phyloP scores from a whole-genome alignment of 2,329 filamentous ascomycete genomes.

The Tricladium varicosporioides region DNA sequence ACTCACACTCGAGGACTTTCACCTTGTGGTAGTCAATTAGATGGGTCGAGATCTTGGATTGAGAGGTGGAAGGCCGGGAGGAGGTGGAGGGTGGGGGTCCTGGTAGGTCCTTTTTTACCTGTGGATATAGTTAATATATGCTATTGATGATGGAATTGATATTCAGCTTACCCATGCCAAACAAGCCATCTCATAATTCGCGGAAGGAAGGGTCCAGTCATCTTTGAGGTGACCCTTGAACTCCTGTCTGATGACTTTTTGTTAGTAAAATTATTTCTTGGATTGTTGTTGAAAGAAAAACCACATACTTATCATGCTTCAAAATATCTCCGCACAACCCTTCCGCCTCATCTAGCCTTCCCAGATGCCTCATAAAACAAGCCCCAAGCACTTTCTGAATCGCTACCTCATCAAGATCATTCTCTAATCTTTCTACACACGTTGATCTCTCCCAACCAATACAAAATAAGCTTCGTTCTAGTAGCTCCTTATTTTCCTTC shows the following conservation, averaged over 20 bases:
- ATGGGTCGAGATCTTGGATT: constrained; percentile 19
- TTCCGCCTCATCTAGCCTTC: constrained; percentile 63
- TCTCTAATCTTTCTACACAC: constrained; percentile 45
- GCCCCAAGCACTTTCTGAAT: constrained; percentile 66
- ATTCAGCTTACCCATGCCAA: constrained; percentile 38
- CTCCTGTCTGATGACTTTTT: constrained; percentile 38
- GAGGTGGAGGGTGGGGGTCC: constrained; percentile 4
- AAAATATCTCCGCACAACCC: constrained; percentile 62
- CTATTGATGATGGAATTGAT: not conserved
- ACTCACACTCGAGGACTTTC: constrained; percentile 59
- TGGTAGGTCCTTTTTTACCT: constrained; percentile 62
- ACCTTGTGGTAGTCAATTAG: constrained; percentile 33
- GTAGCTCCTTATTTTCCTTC: constrained; percentile 67
- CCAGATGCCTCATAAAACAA: constrained; percentile 62
- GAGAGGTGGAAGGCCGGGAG: constrained; percentile 16
- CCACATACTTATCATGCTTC: constrained; percentile 57
- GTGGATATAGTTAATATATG: constrained; percentile 30
- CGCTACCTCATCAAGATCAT: constrained; percentile 58
- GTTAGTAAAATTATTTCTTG: constrained; percentile 15
- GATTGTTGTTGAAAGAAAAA: not conserved
- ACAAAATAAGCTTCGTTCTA: constrained; percentile 61
- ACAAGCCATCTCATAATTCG: constrained; percentile 83
- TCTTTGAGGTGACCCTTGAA: constrained; percentile 64
- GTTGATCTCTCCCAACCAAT: constrained; percentile 63
- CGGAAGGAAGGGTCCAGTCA: constrained; percentile 70